A percentile compares a stretch with the other conserved stretches of the same genome.
These are phyloP conservation scores for Diaporthe ilicicola DNA, from an alignment of 2,329 filamentous ascomycete species.

Conservation along the genomic window DNA sequence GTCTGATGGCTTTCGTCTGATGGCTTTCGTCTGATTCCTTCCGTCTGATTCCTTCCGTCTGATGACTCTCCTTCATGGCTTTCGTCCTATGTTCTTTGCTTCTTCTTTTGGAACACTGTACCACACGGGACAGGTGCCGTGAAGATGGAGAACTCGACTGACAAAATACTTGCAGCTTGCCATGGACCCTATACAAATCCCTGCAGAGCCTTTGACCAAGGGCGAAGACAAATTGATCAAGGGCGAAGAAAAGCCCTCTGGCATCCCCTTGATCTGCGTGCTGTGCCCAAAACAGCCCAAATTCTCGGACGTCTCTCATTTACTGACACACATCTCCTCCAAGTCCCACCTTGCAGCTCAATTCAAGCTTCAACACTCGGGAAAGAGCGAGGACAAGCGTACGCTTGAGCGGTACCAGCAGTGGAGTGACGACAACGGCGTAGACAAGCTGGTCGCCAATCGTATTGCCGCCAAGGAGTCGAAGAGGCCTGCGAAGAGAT, in stretches of 20 bases:
- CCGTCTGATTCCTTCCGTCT: background rate
- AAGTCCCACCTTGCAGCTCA: constrained; percentile 90
- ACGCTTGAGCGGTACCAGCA: constrained; percentile 74
- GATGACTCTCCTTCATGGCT: too few species aligned
- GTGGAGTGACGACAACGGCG: constrained; percentile 79
- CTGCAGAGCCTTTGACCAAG: background rate
- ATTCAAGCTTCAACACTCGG: constrained; percentile 81
- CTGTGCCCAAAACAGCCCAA: constrained; percentile 82
- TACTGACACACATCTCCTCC: constrained; percentile 90
- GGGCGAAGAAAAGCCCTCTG: constrained; percentile 2
- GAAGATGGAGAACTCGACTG: background rate
- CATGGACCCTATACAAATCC: constrained; percentile 19
- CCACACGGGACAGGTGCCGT: background rate
- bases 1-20: too few species aligned
- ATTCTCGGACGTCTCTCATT: constrained; percentile 91
- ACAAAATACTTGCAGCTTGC: background rate
- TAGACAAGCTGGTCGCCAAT: constrained; percentile 79
- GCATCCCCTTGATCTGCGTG: constrained; percentile 78
- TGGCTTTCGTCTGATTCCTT: background rate
- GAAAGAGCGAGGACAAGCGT: constrained; percentile 69
- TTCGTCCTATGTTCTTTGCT: background rate
- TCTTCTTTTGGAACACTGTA: background rate
- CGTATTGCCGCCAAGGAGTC: constrained; percentile 80
- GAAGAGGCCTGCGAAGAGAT: constrained; percentile 49
- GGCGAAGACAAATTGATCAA: constrained; percentile 17